Conservation (phyloP, 2,329 filamentous ascomycete species). For the Trematosphaeria pertusa region DNA sequence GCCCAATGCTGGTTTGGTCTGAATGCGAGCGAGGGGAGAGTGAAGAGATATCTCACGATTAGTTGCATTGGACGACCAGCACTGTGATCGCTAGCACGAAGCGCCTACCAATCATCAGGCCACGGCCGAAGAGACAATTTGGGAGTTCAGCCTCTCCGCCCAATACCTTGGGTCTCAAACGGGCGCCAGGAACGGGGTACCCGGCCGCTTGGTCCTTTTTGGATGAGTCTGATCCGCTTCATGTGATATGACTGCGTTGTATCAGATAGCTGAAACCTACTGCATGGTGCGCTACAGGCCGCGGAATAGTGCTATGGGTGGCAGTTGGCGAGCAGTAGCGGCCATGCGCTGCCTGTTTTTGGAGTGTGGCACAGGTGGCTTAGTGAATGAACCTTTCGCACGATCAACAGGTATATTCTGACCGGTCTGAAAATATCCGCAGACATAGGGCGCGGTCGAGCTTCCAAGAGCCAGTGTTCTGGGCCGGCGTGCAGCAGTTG, state of each 20-base stretch:
- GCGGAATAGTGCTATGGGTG: background rate
- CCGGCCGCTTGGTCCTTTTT: constrained; percentile 4
- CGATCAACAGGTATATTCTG: background rate
- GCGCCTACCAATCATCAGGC: constrained; percentile 8
- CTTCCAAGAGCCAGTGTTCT: no score
- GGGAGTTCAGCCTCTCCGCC: constrained; percentile 9
- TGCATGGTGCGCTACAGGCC: background rate
- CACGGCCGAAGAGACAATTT: constrained; percentile 7
- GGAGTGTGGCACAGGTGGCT: constrained; percentile 8
- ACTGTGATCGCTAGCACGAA: background rate
- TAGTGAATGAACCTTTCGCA: background rate
- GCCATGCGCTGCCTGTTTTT: background rate
- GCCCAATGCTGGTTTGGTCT: background rate
- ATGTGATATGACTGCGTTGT: constrained; percentile 14
- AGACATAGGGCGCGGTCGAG: constrained; percentile 1
- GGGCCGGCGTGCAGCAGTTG: no score
- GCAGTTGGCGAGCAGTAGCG: background rate
- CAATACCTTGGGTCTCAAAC: constrained; percentile 3
- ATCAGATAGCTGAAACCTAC: background rate
- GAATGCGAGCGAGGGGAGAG: background rate
- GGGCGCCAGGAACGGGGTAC: constrained; percentile 4
- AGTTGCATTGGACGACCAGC: background rate
- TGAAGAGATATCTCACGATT: background rate
- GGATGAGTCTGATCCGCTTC: background rate
- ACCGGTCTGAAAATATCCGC: background rate